Evolutionary conservation across 176 grass and related monocot genomes (phyloP), one percentile per base, ranked within the genome.

Genomic region (Zizania latifolia): DNA sequence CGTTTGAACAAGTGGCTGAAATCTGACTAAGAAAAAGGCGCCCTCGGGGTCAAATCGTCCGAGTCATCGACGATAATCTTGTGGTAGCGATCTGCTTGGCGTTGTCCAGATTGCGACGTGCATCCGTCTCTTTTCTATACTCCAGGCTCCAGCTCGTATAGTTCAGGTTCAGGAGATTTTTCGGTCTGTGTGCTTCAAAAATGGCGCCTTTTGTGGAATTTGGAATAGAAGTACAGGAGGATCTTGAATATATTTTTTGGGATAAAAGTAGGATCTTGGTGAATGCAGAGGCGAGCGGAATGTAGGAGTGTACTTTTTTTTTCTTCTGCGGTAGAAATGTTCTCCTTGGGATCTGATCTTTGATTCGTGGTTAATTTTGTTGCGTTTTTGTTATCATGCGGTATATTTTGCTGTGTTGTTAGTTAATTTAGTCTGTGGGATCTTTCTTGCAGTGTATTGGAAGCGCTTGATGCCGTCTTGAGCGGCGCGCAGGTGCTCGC

Each of bases 381-480:
- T 65, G 35, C 4, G 31, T 14, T 37, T 37, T 26, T 19, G n/a
- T 30, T 35, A 62, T 53, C 10, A 0, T 4, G 12, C 1, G 12
- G 32, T 58, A 53, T 31, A 51, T 61, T 79, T 6, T 41, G 29
- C 80, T 58, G n/a, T 36, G 27, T 22, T 67, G n/a, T 65, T 72
- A 48, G 56, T 64, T 53, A 76, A 59, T 64, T n/a, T 76, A 39
- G 82, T 58, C 58, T 23, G 7, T 68, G 58, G 33, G 26, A 8
- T 50, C 0, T 35, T 41, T 37, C 50, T 65, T 64, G 83, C 89
- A 96, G 93, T 24, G 51, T 96, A 26, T 92, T 92, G 62, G 90
- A 82, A 59, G 93, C 93, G 34, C 75, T 96, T 2, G 89, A 96
- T 77, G 89, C 62, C 58, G 64, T 96, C 58, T 50, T 96, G 68